Base-by-base conservation (phyloP, 2,329 filamentous ascomycete species). In the Diaporthe sp. region DNA sequence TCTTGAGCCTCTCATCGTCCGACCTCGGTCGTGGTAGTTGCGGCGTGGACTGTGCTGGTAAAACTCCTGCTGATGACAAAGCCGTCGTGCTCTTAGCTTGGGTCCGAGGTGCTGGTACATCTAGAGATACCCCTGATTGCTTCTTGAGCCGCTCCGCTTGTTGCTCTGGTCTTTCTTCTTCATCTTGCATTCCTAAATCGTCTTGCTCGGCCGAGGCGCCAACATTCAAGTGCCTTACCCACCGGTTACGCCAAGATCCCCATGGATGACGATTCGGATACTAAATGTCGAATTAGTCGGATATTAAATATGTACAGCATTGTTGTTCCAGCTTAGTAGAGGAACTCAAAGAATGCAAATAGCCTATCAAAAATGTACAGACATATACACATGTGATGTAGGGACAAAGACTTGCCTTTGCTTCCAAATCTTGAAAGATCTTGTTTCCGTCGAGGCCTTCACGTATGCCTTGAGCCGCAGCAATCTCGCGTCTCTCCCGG, bases 361-460 rank as follows among this genome's bases (percentile, higher is more conserved):
- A 8, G 34, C 34, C 34, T 15, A 31, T 12, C 0, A 34, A 12
- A 34, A 4, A 46, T 31, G 15, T 6, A 31, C 15, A 49, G 12
- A 34, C 9, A 65, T 22, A 19, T 3, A 31, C 25, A 31, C 19
- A 34, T 46, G 25, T 22, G 19, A 34, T 22, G 10, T 28, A 46
- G 61, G 22, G 10, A 34, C 3, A 8, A 25, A 25, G 9, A 65
- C 61, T 17, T 61, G 84, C 84, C 72, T 81, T 72, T 39, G 76
- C 72, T 2, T 81, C 84, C 3, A 86, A 78, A 0, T 81, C 76
- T 55, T 81, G 67, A 77, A 83, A 87, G 19, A 84, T 80, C 13
- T 76, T 69, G 68, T 81, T 82, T 22, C 82, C 83, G 0, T 57
- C 42, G 39, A 79, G 44, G 1, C 22, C 12, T 9, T 65, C 72